Evolutionary conservation across 75 land plant genomes (phyloP).

Genomic region (Pinus tabuliformis): DNA sequence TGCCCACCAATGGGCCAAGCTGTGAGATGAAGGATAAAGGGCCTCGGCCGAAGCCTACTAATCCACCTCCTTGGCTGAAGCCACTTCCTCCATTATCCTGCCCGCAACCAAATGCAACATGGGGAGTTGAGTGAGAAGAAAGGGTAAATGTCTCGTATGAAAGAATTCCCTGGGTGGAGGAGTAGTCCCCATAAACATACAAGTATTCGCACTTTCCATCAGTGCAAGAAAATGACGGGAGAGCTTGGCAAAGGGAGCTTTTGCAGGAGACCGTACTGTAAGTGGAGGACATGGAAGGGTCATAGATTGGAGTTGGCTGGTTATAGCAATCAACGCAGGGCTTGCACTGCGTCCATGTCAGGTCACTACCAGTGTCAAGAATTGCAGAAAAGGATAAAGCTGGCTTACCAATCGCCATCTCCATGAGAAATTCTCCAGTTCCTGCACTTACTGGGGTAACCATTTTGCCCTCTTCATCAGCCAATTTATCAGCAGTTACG

Average conservation of each 20-base stretch:
- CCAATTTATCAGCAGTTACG: too few species aligned
- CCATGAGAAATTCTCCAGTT: not conserved
- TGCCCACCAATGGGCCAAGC: not conserved
- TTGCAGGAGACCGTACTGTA: not conserved
- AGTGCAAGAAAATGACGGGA: not conserved
- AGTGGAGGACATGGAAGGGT: slow-evolving; percentile 8
- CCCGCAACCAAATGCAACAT: slow-evolving; percentile 32
- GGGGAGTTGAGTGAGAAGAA: not conserved
- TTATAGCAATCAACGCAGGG: slow-evolving; percentile 11
- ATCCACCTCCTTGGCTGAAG: not conserved
- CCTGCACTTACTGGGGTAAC: not conserved
- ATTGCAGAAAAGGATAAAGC: not conserved
- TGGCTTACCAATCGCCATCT: not conserved
- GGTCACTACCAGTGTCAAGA: slow-evolving; percentile 12
- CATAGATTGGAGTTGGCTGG: slow-evolving; percentile 12
- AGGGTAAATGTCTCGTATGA: slow-evolving; percentile 20
- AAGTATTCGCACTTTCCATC: slow-evolving; percentile 11
- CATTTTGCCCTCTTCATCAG: too few species aligned
- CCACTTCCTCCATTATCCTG: slow-evolving; percentile 5
- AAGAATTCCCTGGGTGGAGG: slow-evolving; percentile 18
- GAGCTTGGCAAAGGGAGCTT: not conserved
- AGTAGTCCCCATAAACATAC: slow-evolving; percentile 32
- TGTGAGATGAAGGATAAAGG: slow-evolving; percentile 7
- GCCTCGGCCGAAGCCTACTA: slow-evolving; percentile 9
- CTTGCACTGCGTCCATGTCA: slow-evolving; percentile 10